Base-by-base conservation (phyloP, 192 early-diverging fungal genomes). In the Irineochytrium annulatum region DNA sequence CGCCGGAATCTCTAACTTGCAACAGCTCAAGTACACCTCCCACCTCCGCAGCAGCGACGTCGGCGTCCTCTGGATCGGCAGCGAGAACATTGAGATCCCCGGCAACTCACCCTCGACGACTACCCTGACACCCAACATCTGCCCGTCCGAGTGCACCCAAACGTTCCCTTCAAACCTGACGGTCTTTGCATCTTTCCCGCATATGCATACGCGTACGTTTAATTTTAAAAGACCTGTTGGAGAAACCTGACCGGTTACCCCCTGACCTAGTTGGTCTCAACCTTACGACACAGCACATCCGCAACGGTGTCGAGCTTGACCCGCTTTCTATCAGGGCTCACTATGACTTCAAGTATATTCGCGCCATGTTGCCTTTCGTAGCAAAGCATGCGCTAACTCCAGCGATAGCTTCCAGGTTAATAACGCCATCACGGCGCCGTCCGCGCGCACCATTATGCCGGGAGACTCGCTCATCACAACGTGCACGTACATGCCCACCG, bases 281-380 rank as follows among this genome's bases (percentile, higher is more conserved):
- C 52, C 17, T 59, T 11, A 19, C 48, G 1, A 62, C 52, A 31
- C 48, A 51, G 17, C 60, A 57, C 52, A 16, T 62, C 6, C 52
- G 60, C 17, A 26, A 26, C 19, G 52, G 30, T 57, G 8, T 13
- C 16, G 60, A 62, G 34, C 13, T 62, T n/a, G 17, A 22, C 31
- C 52, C 60, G 16, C 32, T 62, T 17, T 13, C 24, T 20, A 6
- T 26, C n/a, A 13, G 54, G n/a, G 16, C 16, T 24, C 57, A 62
- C 52, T 62, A 62, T 32, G 60, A 62, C 28, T 62, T 62, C 60
- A 62, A 51, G 43, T 59, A 49, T 13, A n/a, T n/a, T 41, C 37
- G 8, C n/a, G 11, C 8, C 22, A 22, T 20, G 8, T 51, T 20
- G 13, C 22, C 11, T 51, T 26, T 16, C 48, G 48, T 51, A 11